Evolutionary conservation across 2,329 filamentous ascomycete species (phyloP), one percentile per base, ranked within the genome.

Genomic region (Fusarium pseudograminearum): DNA sequence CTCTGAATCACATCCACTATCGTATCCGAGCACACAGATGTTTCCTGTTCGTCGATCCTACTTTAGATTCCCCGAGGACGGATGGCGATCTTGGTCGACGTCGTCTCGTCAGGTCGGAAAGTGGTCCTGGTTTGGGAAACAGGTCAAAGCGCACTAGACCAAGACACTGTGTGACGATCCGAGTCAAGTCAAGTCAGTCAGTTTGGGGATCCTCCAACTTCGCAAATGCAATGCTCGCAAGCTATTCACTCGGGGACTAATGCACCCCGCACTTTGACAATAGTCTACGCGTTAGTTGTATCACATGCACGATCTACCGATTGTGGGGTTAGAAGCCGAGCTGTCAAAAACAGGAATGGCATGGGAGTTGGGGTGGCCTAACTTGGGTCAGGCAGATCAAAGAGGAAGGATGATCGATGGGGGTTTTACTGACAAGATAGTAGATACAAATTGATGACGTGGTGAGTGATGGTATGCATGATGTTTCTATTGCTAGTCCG

Each of bases 51-150:
- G 14, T 26, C 16, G 47, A 50, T 50, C 42, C 4, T 26, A 11
- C 9, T 45, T 4, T 46, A 31, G 12, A 28, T 31, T 12, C 5
- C n/a, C 15, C 28, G 26, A 44, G 14, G 5, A 10, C 44, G 7
- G 8, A 20, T 11, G 44, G 9, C 44, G 44, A 46, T 46, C 48
- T 11, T 52, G 48, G 48, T 52, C 48, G 48, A 52, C 48, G 48
- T 30, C 44, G 42, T 56, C 22, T 55, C 10, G 14, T 12, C 26
- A 65, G 14, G 54, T 71, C 68, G 68, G 68, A 71, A 71, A 53
- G 68, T 72, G 69, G 66, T 41, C 58, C 47, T 57, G 20, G 28
- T 62, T 66, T 55, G 16, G 68, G 68, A 69, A 40, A 38, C 16
- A 14, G 31, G 26, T 30, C 34, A 52, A 42, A 40, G 48, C 34